Percentiles rank a stretch among this genome's conserved stretches.
These are phyloP conservation scores for Solanum hybrid DNA, from an alignment of 305 asterid species.

Conservation along the genomic window DNA sequence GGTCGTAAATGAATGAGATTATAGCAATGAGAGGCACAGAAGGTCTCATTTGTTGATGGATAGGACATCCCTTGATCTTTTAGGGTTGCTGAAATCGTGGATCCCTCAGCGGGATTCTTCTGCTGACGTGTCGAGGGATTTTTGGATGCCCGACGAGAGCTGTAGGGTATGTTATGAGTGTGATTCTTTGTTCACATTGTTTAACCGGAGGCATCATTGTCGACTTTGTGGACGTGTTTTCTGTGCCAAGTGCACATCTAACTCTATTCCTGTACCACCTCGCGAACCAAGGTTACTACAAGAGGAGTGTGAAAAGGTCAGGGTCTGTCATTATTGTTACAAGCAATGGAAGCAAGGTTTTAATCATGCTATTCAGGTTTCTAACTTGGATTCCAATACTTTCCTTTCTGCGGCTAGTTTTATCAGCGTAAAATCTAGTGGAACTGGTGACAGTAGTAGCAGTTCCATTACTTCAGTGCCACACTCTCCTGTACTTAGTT, in stretches of 20 bases:
- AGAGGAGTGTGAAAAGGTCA: constrained; percentile 65
- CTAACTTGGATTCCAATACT: constrained; percentile 41
- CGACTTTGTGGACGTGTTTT: constrained; percentile 85
- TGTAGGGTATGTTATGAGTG: constrained; percentile 98
- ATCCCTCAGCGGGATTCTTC: constrained; percentile 69
- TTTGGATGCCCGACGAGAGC: constrained; percentile 99
- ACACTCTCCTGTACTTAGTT: constrained; percentile 51
- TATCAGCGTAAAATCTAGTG: constrained; percentile 73
- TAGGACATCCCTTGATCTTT: constrained; percentile 48
- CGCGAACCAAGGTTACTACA: constrained; percentile 20
- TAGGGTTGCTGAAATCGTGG: constrained; percentile 68
- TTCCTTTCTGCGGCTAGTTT: constrained; percentile 71
- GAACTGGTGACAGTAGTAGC: constrained; percentile 63
- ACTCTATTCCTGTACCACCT: constrained; percentile 56
- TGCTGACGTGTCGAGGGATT: constrained; percentile 75
- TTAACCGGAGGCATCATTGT: constrained; percentile 96
- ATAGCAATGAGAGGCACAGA: constrained; percentile 48
- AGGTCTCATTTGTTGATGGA: constrained; percentile 43
- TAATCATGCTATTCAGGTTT: constrained; percentile 43
- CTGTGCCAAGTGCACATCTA: constrained; percentile 83
- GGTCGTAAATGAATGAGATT: constrained; percentile 47
- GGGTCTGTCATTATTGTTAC: constrained; percentile 84
- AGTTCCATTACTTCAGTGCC: constrained; percentile 49
- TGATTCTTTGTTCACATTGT: constrained; percentile 75
- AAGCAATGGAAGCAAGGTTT: constrained; percentile 60